These are phyloP conservation scores for Alloteropsis angusta DNA, from an alignment of 202 grass and related monocot species.

Conservation along the genomic window DNA sequence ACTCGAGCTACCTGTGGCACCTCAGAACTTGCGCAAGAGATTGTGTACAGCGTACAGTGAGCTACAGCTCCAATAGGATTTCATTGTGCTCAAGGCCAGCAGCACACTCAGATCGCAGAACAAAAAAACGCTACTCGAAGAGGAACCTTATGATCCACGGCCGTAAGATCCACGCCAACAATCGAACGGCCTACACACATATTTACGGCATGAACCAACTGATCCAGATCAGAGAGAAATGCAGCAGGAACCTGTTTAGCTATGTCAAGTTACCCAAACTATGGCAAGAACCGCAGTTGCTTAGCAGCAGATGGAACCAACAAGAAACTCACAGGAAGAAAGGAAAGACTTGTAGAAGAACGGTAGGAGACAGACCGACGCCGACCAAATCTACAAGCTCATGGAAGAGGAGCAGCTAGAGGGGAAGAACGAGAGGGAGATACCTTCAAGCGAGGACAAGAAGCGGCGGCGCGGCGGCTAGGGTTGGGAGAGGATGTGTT, in stretches of 20 bases:
- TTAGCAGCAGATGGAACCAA: neutral
- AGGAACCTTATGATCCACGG: neutral
- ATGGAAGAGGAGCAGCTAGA: neutral
- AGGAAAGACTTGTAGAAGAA: neutral
- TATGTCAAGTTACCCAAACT: neutral
- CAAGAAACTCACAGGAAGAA: neutral
- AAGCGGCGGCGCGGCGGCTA: slow-evolving; percentile 20
- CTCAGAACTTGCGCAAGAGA: slow-evolving; percentile 1
- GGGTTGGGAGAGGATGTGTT: neutral
- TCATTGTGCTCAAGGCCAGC: neutral
- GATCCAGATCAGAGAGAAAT: neutral
- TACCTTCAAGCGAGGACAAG: slow-evolving; percentile 10
- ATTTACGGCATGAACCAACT: neutral
- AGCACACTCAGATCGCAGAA: neutral
- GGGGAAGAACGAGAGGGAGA: neutral
- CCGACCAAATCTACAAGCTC: neutral
- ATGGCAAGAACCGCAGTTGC: neutral
- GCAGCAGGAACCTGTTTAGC: neutral
- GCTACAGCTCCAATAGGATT: neutral
- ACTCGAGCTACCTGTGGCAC: neutral
- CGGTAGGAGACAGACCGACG: neutral
- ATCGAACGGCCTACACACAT: neutral
- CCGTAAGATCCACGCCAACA: too few species aligned
- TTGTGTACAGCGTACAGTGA: neutral
- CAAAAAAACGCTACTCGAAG: neutral